These are phyloP conservation scores for Aegle marmelos DNA, from an alignment of 345 rosid species.

Conservation along the genomic window DNA sequence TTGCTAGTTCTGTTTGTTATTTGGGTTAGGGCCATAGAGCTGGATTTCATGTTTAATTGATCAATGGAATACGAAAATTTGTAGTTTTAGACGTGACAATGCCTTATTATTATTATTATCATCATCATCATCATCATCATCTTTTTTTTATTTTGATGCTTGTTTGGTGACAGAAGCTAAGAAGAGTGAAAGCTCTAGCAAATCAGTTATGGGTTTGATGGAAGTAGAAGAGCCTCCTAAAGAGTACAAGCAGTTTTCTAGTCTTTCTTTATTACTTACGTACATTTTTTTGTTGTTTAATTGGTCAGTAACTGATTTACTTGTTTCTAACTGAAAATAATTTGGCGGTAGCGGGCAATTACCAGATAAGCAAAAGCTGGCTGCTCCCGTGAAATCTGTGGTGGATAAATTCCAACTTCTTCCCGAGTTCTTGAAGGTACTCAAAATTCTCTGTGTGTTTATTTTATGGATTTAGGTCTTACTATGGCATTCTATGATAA, in stretches of 20 bases:
- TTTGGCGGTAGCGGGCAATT: slow-evolving; percentile 8
- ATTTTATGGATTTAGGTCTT: not conserved
- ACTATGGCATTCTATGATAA: not conserved
- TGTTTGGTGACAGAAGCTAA: not conserved
- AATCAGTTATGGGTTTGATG: not conserved
- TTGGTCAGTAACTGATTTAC: not conserved
- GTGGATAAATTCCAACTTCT: slow-evolving; percentile 61
- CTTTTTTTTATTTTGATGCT: not conserved
- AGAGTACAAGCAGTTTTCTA: not conserved
- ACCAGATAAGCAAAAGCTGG: slow-evolving; percentile 40
- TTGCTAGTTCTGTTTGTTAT: not conserved
- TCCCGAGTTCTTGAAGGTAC: slow-evolving; percentile 71
- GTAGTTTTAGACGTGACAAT: not conserved
- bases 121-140: too few species aligned
- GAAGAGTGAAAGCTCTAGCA: not conserved
- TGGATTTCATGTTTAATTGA: too few species aligned
- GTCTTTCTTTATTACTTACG: too few species aligned
- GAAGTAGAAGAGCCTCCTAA: not conserved
- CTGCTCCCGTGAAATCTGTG: slow-evolving; percentile 49
- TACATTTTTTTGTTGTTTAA: not conserved
- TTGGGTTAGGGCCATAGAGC: too few species aligned
- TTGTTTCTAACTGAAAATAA: not conserved
- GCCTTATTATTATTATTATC: too few species aligned
- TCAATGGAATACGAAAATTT: not conserved
- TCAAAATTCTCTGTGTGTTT: not conserved